Base-by-base conservation (phyloP, 768 basidiomycete genomes). In the Lactifluus echinatus region DNA sequence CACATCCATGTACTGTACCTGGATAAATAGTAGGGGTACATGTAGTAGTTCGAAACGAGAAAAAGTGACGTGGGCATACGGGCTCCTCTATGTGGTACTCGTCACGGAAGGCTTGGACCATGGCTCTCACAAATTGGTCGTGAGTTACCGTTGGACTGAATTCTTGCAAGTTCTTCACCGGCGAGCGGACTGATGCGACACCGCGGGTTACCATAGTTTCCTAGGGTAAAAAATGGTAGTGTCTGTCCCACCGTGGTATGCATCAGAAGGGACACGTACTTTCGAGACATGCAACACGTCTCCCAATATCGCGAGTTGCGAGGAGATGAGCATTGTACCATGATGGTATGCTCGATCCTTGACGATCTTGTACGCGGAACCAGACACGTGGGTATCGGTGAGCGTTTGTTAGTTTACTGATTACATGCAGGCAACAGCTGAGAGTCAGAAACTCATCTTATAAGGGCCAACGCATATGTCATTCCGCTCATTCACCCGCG, bases 261-360 rank as follows among this genome's bases (percentile, higher is more conserved):
- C n/a, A n/a, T n/a, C n/a, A 56, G 2, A 26, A 44, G 7, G 8
- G 6, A 17, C 21, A 61, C 75, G 53, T 57, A 88, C 90, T 73
- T 88, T 87, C 53, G 79, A 72, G 0, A 78, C 75, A 12, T 75
- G 80, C 48, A 98, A 74, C 10, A 92, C 71, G 59, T 87, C 80
- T 0, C 89, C 87, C 8, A 99, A 73, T 6, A 80, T 76, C 33
- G 79, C 74, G 28, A 97, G 77, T 45, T 77, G 72, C 3, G 93
- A 92, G 8, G 89, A 85, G 21, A 98, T 87, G 26, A 99, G 80
- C 96, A 99, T 99, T 15, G 96, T 99, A 0, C 96, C 96, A 64
- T 99, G 96, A 65, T 98, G 95, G 72, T 97, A 98, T 7, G 93
- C 93, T 28, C 96, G 78, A 51, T 83, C 82, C 63, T 83, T 88